Percentiles rank a stretch among this genome's conserved stretches.
Evolutionary conservation across 345 rosid genomes (phyloP).

Genomic region (Citrus glauca): DNA sequence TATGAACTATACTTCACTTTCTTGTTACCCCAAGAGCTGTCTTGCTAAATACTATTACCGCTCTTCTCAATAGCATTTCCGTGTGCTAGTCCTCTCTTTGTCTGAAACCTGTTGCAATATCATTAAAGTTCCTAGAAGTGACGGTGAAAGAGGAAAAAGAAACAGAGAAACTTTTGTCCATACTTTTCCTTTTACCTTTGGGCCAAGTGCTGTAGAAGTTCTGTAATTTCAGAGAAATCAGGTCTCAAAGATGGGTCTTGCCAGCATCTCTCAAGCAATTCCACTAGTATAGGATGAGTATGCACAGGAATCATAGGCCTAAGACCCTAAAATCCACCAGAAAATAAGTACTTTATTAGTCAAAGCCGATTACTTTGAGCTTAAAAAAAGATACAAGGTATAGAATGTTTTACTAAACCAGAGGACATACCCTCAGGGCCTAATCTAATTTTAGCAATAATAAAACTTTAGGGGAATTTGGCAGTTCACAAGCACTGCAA

Average conservation of each 20-base stretch:
- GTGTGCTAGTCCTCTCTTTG: slow-evolving; percentile 13
- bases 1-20: background rate
- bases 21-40: background rate
- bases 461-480: background rate
- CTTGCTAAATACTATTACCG: slow-evolving; percentile 6
- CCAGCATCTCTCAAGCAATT: slow-evolving; percentile 64
- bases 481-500: background rate
- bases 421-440: background rate
- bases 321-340: slow-evolving; percentile 44
- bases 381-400: background rate
- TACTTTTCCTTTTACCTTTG: slow-evolving; percentile 15
- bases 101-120: slow-evolving; percentile 23
- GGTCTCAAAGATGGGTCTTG: slow-evolving; percentile 57
- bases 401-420: background rate
- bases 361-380: background rate
- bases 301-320: slow-evolving; percentile 51
- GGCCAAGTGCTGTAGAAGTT: slow-evolving; percentile 35
- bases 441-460: background rate
- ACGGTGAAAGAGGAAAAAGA: background rate
- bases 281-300: slow-evolving; percentile 45
- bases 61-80: slow-evolving; percentile 1
- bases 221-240: slow-evolving; percentile 53
- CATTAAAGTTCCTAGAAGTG: background rate
- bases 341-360: background rate
- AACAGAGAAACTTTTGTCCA: background rate